A percentile compares a stretch with the other conserved stretches of the same genome.
Conservation (phyloP, 345 rosid species). For the Camelina sativa region DNA sequence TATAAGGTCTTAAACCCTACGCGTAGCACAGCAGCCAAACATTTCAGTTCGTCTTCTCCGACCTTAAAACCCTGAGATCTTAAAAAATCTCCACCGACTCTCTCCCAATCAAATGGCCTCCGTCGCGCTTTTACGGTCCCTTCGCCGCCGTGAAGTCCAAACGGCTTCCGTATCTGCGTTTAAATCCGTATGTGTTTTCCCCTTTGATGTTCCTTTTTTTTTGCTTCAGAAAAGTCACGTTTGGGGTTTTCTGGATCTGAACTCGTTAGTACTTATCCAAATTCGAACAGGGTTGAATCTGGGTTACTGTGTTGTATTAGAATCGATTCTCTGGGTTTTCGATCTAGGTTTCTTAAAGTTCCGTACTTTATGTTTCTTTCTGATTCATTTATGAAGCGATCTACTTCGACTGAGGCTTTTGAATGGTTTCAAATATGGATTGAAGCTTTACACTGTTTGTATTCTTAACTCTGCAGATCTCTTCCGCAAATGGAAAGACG, state of each 20-base stretch:
- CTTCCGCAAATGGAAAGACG: slow-evolving; percentile 51
- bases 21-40: slow-evolving; percentile 26
- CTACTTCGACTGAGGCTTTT: not conserved
- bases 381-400: not conserved
- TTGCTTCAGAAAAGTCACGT: slow-evolving; percentile 12
- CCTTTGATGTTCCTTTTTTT: not conserved
- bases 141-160: slow-evolving; percentile 56
- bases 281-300: slow-evolving; percentile 1
- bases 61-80: slow-evolving; percentile 39
- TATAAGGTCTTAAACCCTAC: slow-evolving; percentile 44
- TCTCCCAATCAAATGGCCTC: slow-evolving; percentile 51
- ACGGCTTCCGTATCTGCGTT: slow-evolving; percentile 54
- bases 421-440: not conserved
- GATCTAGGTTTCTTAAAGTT: slow-evolving; percentile 27
- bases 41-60: slow-evolving; percentile 24
- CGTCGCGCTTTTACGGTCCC: slow-evolving; percentile 50
- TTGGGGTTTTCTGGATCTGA: slow-evolving; percentile 12
- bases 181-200: slow-evolving; percentile 47
- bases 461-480: slow-evolving; percentile 41
- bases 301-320: not conserved
- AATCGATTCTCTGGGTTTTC: not conserved
- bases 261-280: not conserved
- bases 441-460: slow-evolving; percentile 6
- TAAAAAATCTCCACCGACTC: slow-evolving; percentile 15
- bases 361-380: not conserved